Percentiles rank a stretch among this genome's conserved stretches.
Evolutionary conservation across 2,329 filamentous ascomycete species (phyloP).

Genomic region (Clathrospora elynae): DNA sequence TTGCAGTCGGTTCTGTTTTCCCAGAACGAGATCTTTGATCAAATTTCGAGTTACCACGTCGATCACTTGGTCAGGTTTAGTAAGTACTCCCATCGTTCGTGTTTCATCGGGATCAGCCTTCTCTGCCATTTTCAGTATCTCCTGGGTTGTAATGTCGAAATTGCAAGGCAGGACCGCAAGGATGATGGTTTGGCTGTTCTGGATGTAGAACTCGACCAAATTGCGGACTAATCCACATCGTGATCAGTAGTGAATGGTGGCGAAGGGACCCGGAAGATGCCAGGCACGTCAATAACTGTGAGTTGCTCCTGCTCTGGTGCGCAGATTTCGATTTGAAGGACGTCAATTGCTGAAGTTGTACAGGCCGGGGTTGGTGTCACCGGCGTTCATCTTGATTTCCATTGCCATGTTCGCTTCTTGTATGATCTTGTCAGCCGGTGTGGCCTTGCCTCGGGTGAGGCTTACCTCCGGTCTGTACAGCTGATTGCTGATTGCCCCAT

Average conservation of each 20-base stretch:
- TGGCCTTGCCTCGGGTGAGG: too few species aligned
- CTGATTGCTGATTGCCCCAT: too few species aligned
- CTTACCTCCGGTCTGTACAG: too few species aligned
- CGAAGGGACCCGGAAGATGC: constrained; percentile 42
- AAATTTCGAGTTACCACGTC: constrained; percentile 25
- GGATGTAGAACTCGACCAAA: constrained; percentile 26
- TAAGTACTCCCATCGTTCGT: constrained; percentile 47
- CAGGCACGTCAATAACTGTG: constrained; percentile 52
- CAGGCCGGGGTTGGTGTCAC: not conserved
- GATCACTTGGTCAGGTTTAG: constrained; percentile 46
- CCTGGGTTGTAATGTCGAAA: constrained; percentile 45
- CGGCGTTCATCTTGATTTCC: constrained; percentile 40
- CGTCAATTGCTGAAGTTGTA: constrained; percentile 43
- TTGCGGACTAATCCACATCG: constrained; percentile 19
- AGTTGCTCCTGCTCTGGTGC: constrained; percentile 42
- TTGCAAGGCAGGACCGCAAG: constrained; percentile 26
- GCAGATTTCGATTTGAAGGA: constrained; percentile 28
- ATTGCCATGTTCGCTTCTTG: constrained; percentile 55
- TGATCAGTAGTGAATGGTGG: constrained; percentile 15
- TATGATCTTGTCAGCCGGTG: too few species aligned
- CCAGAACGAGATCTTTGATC: constrained; percentile 30
- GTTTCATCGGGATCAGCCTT: constrained; percentile 38
- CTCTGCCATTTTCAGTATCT: constrained; percentile 11
- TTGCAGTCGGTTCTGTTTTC: constrained; percentile 1
- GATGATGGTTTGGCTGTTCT: constrained; percentile 25